Evolutionary conservation across 2,329 filamentous ascomycete genomes (phyloP).

Genomic region (Pseudogymnoascus pannorum): DNA sequence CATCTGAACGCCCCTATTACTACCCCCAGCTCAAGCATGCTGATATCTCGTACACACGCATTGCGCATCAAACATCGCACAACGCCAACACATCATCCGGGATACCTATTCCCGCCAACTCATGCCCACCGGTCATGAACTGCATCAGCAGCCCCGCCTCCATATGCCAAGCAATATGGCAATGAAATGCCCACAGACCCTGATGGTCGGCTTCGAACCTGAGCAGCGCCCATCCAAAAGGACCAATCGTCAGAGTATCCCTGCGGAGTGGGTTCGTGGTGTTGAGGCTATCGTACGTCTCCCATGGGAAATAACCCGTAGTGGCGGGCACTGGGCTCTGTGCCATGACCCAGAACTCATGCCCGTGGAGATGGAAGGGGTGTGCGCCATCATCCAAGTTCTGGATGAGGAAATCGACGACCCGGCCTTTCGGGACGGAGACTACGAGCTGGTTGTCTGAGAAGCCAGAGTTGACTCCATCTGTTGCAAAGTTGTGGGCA

Average conservation of each 20-base stretch:
- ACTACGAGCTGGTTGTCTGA: slow-evolving; percentile 53
- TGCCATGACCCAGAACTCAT: slow-evolving; percentile 56
- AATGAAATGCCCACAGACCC: slow-evolving; percentile 52
- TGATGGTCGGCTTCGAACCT: slow-evolving; percentile 50
- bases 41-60: background rate
- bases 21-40: background rate
- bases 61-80: slow-evolving; percentile 31
- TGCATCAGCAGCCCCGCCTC: slow-evolving; percentile 55
- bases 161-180: slow-evolving; percentile 52
- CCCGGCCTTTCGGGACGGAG: slow-evolving; percentile 36
- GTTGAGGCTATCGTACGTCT: slow-evolving; percentile 34
- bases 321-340: slow-evolving; percentile 48
- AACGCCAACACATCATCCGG: slow-evolving; percentile 39
- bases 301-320: slow-evolving; percentile 40
- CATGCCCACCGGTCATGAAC: slow-evolving; percentile 43
- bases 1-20: background rate
- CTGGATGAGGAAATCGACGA: slow-evolving; percentile 72
- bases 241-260: slow-evolving; percentile 46
- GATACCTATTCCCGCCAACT: slow-evolving; percentile 36
- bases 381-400: slow-evolving; percentile 66
- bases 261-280: slow-evolving; percentile 39
- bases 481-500: slow-evolving; percentile 11
- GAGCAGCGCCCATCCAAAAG: slow-evolving; percentile 47
- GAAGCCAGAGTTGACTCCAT: slow-evolving; percentile 48
- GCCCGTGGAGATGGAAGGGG: slow-evolving; percentile 70